Base-by-base conservation (phyloP, 2,329 filamentous ascomycete species). In the Orbilia blumenaviensis region DNA sequence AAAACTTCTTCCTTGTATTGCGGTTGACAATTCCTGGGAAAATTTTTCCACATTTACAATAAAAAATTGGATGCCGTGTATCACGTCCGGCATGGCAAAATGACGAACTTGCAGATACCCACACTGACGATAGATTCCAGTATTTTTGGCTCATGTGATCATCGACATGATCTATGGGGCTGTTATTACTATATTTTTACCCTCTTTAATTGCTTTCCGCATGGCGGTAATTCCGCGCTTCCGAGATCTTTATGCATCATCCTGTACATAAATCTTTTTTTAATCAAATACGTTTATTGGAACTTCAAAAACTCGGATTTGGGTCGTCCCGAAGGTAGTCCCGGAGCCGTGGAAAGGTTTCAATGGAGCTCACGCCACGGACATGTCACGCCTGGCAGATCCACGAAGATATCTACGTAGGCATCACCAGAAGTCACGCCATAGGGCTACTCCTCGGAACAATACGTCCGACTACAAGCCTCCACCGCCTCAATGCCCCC, bases 61-160 rank as follows among this genome's bases (percentile, higher is more conserved):
- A 25, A 67, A 48, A 58, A 44, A 48, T 29, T 27, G 5, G n/a
- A 25, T 9, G 18, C 18, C 41, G 27, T 56, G 21, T 4, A 23
- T 23, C 16, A 21, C 4, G 34, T 25, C 41, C 18, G 36, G 42
- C 48, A 48, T 42, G 41, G 32, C 14, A 41, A n/a, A 52, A 68
- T 61, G 41, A 68, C 27, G 52, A 67, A 36, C n/a, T 42, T 50
- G 14, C 52, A 50, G 64, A 68, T 68, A 68, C 64, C 64, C 64
- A 29, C n/a, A 44, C 41, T 44, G 44, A 68, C 29, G 38, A 68
- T 68, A 68, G 64, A 68, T 68, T 50, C 64, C 18, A 36, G n/a
- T 38, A 36, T 56, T 38, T 32, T 32, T 38, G 29, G 23, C 32
- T 56, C 52, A 38, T 38, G 12, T 14, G 14, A 14, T 36, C 32